phyloP scores from a whole-genome alignment of 768 basidiomycete species.

The Lentinula sp. region DNA sequence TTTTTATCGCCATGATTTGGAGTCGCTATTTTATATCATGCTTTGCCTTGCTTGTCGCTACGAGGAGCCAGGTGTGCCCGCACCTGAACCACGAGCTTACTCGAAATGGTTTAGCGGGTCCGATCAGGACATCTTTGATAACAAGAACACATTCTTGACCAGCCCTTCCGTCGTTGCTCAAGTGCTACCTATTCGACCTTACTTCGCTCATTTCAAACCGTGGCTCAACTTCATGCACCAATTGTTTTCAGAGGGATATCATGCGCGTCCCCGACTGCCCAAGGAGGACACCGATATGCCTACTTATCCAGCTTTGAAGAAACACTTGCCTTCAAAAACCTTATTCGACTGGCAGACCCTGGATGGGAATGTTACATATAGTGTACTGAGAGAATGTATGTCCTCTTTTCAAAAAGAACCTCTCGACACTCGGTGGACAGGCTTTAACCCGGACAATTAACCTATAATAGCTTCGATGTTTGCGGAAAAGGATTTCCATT shows the following conservation, averaged over 20 bases:
- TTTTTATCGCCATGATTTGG: slow-evolving; percentile 6
- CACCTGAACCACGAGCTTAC: background rate
- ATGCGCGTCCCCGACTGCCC: no score
- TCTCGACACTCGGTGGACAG: background rate
- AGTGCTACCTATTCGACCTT: background rate
- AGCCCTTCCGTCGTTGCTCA: background rate
- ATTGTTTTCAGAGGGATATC: no score
- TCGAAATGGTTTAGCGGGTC: background rate
- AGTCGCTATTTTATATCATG: slow-evolving; percentile 7
- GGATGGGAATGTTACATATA: background rate
- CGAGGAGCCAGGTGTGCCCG: background rate
- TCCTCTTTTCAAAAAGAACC: background rate
- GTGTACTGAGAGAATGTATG: background rate
- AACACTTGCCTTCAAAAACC: no score
- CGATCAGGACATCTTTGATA: background rate
- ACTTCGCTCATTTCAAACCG: background rate
- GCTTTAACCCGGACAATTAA: background rate
- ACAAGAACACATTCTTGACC: background rate
- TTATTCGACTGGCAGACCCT: background rate
- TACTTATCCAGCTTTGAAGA: no score
- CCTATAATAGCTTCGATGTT: no score
- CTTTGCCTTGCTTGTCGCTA: slow-evolving; percentile 3
- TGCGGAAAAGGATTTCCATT: background rate
- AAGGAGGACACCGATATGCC: no score
- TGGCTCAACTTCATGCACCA: background rate